These are phyloP conservation scores for Scheffersomyces lignicola DNA, from an alignment of 1,139 yeast species.

Conservation along the genomic window DNA sequence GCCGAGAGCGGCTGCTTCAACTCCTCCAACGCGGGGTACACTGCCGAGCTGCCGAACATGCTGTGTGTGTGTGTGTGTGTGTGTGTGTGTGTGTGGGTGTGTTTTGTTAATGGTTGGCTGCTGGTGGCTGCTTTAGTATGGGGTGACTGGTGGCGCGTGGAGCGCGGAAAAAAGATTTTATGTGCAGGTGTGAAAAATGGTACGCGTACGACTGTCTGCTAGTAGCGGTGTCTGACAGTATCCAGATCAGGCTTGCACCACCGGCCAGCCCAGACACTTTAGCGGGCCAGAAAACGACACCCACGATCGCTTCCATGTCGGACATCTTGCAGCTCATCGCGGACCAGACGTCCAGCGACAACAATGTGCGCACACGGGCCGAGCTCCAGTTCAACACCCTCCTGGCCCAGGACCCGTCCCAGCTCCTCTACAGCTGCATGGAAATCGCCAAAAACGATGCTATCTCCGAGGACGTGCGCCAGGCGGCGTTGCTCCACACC, in stretches of 20 bases:
- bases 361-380: conserved; percentile 31
- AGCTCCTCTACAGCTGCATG: conserved; percentile 28
- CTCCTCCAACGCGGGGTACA: conserved; percentile 45
- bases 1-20: conserved; percentile 60
- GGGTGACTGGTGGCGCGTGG: background rate
- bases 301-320: no score
- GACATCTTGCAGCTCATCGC: conserved; percentile 19
- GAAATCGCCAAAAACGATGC: conserved; percentile 22
- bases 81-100: background rate
- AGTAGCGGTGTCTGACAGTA: background rate
- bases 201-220: background rate
- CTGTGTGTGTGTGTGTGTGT: background rate
- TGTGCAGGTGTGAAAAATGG: background rate
- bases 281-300: no score
- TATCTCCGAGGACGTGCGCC: conserved; percentile 43
- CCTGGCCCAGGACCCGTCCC: conserved; percentile 31
- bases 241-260: no score
- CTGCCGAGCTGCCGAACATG: conserved; percentile 15
- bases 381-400: conserved; percentile 34
- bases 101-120: background rate
- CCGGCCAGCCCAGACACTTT: no score
- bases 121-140: background rate
- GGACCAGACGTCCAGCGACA: conserved; percentile 40
- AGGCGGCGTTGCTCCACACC: conserved; percentile 68
- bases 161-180: background rate